These are phyloP conservation scores for Entrophospora sp. DNA, from an alignment of 192 early-diverging fungal genomes.

Conservation along the genomic window DNA sequence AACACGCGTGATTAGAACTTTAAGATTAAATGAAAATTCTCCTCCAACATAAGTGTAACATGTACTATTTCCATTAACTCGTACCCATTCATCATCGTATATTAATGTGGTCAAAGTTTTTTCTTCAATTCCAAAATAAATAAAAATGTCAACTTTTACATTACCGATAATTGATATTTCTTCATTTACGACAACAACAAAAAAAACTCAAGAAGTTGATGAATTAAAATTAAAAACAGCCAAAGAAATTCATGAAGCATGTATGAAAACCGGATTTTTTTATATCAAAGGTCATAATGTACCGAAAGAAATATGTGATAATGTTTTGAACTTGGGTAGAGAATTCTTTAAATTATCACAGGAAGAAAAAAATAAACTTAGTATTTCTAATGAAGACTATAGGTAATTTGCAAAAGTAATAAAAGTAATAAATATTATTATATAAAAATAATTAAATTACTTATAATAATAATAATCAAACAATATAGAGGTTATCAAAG, in stretches of 20 bases:
- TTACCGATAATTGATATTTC: conserved; percentile 16
- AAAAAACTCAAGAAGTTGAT: not conserved
- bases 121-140: too few relatives aligned
- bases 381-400: conserved; percentile 34
- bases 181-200: not conserved
- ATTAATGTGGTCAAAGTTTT: too few relatives aligned
- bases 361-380: conserved; percentile 30
- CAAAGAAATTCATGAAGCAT: conserved; percentile 29
- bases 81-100: too few relatives aligned
- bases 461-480: not conserved
- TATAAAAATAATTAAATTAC: not conserved
- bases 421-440: not conserved
- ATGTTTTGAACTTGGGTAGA: conserved; percentile 24
- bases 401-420: conserved; percentile 2
- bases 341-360: conserved; percentile 33
- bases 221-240: conserved; percentile 16
- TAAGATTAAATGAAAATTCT: too few relatives aligned
- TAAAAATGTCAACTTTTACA: not conserved
- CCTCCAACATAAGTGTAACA: too few relatives aligned
- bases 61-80: too few relatives aligned
- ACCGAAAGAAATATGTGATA: conserved; percentile 23
- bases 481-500: conserved; percentile 37
- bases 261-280: conserved; percentile 37
- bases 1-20: too few relatives aligned
- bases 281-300: conserved; percentile 36